A percentile compares a stretch with the other conserved stretches of the same genome.
These are phyloP conservation scores for Epichloe hybrida DNA, from an alignment of 2,329 filamentous ascomycete genomes.

Conservation along the genomic window DNA sequence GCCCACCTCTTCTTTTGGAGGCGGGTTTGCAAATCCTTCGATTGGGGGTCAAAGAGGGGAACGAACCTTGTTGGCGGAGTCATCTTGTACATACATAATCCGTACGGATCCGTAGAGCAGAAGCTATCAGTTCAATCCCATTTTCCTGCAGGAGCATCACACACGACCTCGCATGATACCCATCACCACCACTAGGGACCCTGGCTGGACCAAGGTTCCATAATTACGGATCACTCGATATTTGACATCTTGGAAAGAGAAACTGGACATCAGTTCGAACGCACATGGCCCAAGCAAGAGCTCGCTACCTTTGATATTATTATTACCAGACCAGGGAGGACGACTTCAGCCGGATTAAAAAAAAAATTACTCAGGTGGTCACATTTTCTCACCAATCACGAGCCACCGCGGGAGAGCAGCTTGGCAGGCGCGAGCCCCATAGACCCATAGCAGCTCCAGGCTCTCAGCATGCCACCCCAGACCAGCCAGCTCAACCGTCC, in stretches of 20 bases:
- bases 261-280: too few species aligned
- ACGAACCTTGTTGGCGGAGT: background rate
- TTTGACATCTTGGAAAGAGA: too few species aligned
- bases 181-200: background rate
- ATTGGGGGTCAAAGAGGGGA: background rate
- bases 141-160: background rate
- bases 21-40: background rate
- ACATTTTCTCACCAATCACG: constrained; percentile 2
- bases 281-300: too few species aligned
- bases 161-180: background rate
- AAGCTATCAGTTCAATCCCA: background rate
- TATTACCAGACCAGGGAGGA: too few species aligned
- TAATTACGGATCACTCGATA: background rate
- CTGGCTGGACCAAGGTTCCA: background rate
- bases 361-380: background rate
- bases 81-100: background rate
- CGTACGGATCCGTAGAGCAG: background rate
- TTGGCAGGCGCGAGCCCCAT: background rate
- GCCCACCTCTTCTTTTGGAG: background rate
- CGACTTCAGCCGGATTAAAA: too few species aligned
- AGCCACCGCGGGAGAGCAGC: background rate
- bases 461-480: constrained; percentile 4
- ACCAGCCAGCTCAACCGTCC: constrained; percentile 21
- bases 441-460: background rate
- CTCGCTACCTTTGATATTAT: too few species aligned